A percentile compares a stretch with the other conserved stretches of the same genome.
Conservation (phyloP, 441 rosid species). For the Jatropha podagrica region DNA sequence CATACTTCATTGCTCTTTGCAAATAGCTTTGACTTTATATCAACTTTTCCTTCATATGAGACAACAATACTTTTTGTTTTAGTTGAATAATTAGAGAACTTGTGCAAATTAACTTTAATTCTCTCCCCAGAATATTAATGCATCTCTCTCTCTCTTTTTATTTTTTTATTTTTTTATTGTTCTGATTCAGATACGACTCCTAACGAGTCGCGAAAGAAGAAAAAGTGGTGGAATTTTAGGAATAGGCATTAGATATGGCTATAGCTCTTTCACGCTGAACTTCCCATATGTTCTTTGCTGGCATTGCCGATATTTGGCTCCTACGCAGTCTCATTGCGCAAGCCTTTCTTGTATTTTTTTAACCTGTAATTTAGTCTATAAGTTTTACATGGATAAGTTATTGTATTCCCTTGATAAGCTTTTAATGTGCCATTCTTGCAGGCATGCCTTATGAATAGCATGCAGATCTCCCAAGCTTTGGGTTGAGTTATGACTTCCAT, state of each 20-base stretch:
- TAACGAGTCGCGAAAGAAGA: constrained; percentile 53
- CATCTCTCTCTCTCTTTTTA: neutral
- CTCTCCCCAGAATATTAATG: neutral
- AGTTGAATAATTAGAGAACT: neutral
- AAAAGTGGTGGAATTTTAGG: constrained; percentile 79
- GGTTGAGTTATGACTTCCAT: too few relatives aligned
- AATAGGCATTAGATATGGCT: constrained; percentile 33
- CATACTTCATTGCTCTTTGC: neutral
- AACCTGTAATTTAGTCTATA: neutral
- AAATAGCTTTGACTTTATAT: neutral
- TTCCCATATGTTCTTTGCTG: neutral
- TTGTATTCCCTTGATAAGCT: neutral
- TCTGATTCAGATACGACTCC: constrained; percentile 43
- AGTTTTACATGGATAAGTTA: neutral
- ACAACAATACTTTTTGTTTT: neutral
- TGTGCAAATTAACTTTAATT: constrained; percentile 17
- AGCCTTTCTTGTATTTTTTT: neutral
- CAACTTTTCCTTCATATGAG: neutral
- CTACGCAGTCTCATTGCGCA: neutral
- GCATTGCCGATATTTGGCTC: constrained; percentile 6
- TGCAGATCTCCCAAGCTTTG: neutral
- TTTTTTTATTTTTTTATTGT: neutral
- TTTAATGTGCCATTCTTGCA: neutral
- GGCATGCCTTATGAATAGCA: neutral
- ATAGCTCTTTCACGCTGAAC: neutral